phyloP scores from a whole-genome alignment of 2,329 filamentous ascomycete genomes.

The Fusarium sp. region DNA sequence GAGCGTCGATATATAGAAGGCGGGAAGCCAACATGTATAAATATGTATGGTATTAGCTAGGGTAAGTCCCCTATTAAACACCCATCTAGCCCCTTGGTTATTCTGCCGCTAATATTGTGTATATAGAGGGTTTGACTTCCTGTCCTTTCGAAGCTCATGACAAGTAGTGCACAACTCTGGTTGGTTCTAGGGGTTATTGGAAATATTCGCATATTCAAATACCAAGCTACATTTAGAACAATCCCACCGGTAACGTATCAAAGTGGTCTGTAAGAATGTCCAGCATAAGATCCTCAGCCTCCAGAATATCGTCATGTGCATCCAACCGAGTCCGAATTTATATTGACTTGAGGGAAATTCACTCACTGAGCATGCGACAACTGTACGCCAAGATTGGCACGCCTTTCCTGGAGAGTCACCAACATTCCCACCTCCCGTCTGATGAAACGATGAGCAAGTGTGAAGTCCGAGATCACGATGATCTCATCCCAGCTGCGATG shows the following conservation, averaged over 20 bases:
- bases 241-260: neutral
- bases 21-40: neutral
- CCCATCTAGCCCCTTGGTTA: neutral
- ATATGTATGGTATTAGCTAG: neutral
- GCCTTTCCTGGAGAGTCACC: neutral
- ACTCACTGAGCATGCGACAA: neutral
- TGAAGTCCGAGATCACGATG: neutral
- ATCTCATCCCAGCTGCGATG: neutral
- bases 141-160: neutral
- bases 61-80: neutral
- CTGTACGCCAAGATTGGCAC: neutral
- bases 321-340: neutral
- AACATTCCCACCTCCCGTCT: rapidly evolving
- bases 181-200: neutral
- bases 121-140: neutral
- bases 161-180: neutral
- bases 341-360: neutral
- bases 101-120: neutral
- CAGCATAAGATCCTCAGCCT: neutral
- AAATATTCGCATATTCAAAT: neutral
- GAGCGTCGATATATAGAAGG: neutral
- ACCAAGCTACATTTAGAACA: neutral
- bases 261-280: neutral
- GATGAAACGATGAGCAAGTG: neutral
- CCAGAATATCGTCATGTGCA: neutral